Percentiles rank a stretch among this genome's conserved stretches.
Evolutionary conservation across 768 basidiomycete genomes (phyloP).

Genomic region (Kondoa subrosea): DNA sequence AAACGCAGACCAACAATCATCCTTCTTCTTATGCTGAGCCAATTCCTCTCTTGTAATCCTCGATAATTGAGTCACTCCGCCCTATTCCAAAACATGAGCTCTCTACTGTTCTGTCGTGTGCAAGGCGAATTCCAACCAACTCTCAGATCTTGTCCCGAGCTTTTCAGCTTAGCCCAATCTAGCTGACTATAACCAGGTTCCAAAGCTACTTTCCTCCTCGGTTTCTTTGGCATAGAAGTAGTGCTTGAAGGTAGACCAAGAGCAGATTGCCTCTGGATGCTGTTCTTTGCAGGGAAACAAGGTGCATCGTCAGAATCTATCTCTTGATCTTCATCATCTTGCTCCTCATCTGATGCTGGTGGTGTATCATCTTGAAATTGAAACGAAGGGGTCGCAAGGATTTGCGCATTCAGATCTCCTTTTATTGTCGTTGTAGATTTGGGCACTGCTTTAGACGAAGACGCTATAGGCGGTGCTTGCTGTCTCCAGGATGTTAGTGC

Average conservation of each 20-base stretch:
- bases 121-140: too few species aligned
- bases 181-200: constrained; percentile 79
- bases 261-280: not conserved
- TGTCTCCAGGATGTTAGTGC: not conserved
- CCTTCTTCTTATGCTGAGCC: constrained; percentile 59
- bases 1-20: constrained; percentile 86
- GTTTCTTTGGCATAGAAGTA: constrained; percentile 9
- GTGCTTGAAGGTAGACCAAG: not conserved
- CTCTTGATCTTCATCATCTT: not conserved
- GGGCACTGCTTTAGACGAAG: not conserved
- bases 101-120: too few species aligned
- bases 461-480: not conserved
- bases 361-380: not conserved
- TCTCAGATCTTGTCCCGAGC: constrained; percentile 59
- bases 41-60: constrained; percentile 61
- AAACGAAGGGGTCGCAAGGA: not conserved
- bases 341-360: not conserved
- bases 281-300: not conserved
- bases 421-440: not conserved
- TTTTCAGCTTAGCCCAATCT: constrained; percentile 82
- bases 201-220: constrained; percentile 61
- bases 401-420: not conserved
- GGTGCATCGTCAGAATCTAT: not conserved
- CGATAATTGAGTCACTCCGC: constrained; percentile 47
- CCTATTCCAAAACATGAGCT: constrained; percentile 33